phyloP scores from a whole-genome alignment of 2,329 filamentous ascomycete genomes.

The Pseudogymnoascus sp. region DNA sequence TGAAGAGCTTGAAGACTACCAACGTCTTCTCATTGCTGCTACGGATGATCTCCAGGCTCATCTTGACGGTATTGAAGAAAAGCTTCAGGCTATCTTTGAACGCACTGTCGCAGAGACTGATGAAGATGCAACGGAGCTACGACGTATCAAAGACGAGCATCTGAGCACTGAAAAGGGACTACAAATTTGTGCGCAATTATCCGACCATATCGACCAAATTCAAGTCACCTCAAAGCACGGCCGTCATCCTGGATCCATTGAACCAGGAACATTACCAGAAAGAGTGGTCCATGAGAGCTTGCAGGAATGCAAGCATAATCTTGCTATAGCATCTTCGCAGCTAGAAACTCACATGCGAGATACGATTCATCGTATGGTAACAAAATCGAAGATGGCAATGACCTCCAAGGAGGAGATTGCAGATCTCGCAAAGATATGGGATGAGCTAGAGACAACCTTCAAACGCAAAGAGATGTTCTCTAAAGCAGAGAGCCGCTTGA shows the following conservation, averaged over 20 bases:
- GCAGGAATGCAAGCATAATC: constrained; percentile 30
- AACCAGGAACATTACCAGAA: constrained; percentile 19
- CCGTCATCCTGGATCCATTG: constrained; percentile 3
- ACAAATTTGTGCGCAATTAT: constrained; percentile 28
- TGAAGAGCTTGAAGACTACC: constrained; percentile 28
- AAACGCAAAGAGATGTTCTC: constrained; percentile 30
- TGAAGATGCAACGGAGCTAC: constrained; percentile 25
- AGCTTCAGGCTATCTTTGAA: constrained; percentile 22
- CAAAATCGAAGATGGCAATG: constrained; percentile 26
- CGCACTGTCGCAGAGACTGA: constrained; percentile 14
- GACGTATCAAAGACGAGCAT: constrained; percentile 28
- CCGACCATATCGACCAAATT: constrained; percentile 27
- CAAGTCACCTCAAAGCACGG: constrained; percentile 16
- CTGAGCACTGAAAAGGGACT: constrained; percentile 31
- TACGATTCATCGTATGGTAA: constrained; percentile 27
- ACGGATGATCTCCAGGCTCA: constrained; percentile 30
- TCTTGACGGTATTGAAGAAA: constrained; percentile 26
- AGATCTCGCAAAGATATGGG: constrained; percentile 29
- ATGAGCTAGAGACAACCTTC: constrained; percentile 31
- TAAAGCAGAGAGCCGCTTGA: constrained; percentile 24
- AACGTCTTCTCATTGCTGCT: constrained; percentile 27
- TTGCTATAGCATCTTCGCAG: constrained; percentile 24
- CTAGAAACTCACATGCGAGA: constrained; percentile 28
- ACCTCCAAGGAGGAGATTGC: constrained; percentile 26
- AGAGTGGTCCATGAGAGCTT: constrained; percentile 27